phyloP scores from a whole-genome alignment of 2,329 filamentous ascomycete genomes.

The Chaetomium olivaceum region DNA sequence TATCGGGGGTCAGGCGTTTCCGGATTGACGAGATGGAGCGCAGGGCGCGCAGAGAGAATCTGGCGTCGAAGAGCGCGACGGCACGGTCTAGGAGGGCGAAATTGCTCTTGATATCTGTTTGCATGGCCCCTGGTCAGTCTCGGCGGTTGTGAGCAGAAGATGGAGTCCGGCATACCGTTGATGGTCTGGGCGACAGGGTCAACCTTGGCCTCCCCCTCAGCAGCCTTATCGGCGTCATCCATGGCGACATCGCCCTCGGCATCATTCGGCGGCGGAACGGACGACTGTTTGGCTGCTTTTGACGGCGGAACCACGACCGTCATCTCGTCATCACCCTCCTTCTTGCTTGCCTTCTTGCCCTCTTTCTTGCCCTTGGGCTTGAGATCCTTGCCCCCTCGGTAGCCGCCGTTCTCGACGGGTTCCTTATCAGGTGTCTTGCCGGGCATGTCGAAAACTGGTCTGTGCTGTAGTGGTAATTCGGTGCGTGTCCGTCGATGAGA shows the following conservation, averaged over 20 bases:
- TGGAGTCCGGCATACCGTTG: constrained; percentile 51
- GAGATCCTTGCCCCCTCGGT: constrained; percentile 61
- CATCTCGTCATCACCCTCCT: constrained; percentile 78
- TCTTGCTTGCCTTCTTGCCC: constrained; percentile 63
- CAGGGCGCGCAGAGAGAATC: constrained; percentile 91
- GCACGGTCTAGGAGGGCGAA: constrained; percentile 89
- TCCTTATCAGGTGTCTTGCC: constrained; percentile 73
- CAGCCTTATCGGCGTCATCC: constrained; percentile 58
- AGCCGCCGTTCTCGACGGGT: constrained; percentile 65
- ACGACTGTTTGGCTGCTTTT: constrained; percentile 62
- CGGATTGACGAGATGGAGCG: constrained; percentile 94
- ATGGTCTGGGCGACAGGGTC: constrained; percentile 62
- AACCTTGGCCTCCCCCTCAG: constrained; percentile 55
- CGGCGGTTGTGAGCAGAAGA: neutral
- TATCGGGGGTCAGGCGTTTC: constrained; percentile 81
- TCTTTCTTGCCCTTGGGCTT: constrained; percentile 69
- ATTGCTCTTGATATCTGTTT: constrained; percentile 88
- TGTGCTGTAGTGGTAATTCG: neutral
- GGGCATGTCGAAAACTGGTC: constrained; percentile 55
- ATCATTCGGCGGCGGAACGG: constrained; percentile 58
- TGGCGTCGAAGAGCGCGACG: constrained; percentile 87
- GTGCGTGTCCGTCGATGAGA: constrained; percentile 23
- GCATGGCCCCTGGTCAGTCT: constrained; percentile 1
- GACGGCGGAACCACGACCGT: constrained; percentile 76
- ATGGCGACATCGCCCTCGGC: constrained; percentile 71